Evolutionary conservation across 495 filamentous ascomycete genomes (phyloP), one percentile per base, ranked within the genome.

Genomic region (Aspergillus sclerotiicarbonarius): DNA sequence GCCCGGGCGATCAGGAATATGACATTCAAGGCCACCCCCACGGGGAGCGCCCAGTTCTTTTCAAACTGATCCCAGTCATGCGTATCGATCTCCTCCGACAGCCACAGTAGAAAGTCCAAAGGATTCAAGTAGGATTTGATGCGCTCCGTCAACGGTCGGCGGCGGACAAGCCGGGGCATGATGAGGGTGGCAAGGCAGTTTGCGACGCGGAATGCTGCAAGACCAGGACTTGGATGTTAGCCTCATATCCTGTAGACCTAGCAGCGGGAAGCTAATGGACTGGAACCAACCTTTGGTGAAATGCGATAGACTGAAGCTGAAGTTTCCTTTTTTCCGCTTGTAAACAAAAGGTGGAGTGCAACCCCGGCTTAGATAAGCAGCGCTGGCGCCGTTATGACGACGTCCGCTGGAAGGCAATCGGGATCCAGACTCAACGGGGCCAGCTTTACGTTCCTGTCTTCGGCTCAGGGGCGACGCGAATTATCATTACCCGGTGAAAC

Each of bases 21-120:
- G 15, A 95, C 62, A 66, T 98, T 97, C 59, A 92, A 75, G 1
- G 59, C 73, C 20, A 96, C 59, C 0, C 91, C 94, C 25, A 96
- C 75, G 33, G 89, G 82, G 2, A 83, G 80, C 13, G 89, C 89
- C 75, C 89, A 87, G 18, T 82, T 73, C 59, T 90, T 89, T 57
- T 86, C 79, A 54, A 82, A 76, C 50, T 92, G 88, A 63, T 96
- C 89, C 89, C 90, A 96, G 52, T 95, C 90, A 61, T 87, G 82
- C 1, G 88, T 87, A 66, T 96, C 91, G 57, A 97, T 79, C 72
- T 93, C 88, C 64, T 96, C 92, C 1, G 90, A 95, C 3, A 96
- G 71, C 86, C 89, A 93, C 19, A 98, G 82, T 35, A 94, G 76
- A 68, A 91, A 88, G 72, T 98, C 94, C 69, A 88, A 81, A 20